Evolutionary conservation across 2,329 filamentous ascomycete genomes (phyloP).

Genomic region (Calcarisporium arbuscula): DNA sequence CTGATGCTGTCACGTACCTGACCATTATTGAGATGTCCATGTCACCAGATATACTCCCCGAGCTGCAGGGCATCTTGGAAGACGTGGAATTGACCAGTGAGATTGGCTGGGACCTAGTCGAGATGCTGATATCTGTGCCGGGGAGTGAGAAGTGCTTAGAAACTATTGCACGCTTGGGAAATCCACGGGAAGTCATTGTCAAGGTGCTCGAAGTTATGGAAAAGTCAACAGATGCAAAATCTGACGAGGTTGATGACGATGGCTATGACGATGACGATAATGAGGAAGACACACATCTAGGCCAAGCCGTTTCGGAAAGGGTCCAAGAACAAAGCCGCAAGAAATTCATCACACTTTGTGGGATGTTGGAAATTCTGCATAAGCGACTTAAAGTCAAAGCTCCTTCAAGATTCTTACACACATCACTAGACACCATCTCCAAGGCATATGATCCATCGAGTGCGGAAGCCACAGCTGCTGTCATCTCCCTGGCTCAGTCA

Average conservation of each 20-base stretch:
- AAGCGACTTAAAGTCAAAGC: constrained; percentile 69
- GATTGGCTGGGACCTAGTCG: constrained; percentile 80
- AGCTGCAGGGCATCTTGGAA: constrained; percentile 62
- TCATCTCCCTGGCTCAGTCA: constrained; percentile 65
- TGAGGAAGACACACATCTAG: constrained; percentile 10
- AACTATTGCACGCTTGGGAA: constrained; percentile 69
- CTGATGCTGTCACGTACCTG: constrained; percentile 69
- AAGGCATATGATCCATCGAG: constrained; percentile 57
- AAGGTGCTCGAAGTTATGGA: constrained; percentile 72
- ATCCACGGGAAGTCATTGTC: constrained; percentile 74
- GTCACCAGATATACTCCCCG: constrained; percentile 58
- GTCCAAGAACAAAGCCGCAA: constrained; percentile 9
- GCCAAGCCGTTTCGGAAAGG: constrained; percentile 14
- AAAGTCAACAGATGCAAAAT: constrained; percentile 29
- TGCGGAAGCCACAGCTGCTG: constrained; percentile 61
- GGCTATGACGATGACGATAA: constrained; percentile 6
- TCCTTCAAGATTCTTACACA: constrained; percentile 72
- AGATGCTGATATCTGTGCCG: constrained; percentile 62
- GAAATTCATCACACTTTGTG: constrained; percentile 64
- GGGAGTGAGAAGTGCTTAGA: constrained; percentile 65
- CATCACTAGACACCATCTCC: constrained; percentile 67
- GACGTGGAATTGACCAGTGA: constrained; percentile 63
- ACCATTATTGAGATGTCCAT: constrained; percentile 72
- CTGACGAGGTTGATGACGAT: constrained; percentile 1
- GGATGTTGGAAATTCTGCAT: constrained; percentile 67